Percentiles rank a stretch among this genome's conserved stretches.
Evolutionary conservation across 495 filamentous ascomycete species (phyloP).

Genomic region (Penicillium simplicissimum): DNA sequence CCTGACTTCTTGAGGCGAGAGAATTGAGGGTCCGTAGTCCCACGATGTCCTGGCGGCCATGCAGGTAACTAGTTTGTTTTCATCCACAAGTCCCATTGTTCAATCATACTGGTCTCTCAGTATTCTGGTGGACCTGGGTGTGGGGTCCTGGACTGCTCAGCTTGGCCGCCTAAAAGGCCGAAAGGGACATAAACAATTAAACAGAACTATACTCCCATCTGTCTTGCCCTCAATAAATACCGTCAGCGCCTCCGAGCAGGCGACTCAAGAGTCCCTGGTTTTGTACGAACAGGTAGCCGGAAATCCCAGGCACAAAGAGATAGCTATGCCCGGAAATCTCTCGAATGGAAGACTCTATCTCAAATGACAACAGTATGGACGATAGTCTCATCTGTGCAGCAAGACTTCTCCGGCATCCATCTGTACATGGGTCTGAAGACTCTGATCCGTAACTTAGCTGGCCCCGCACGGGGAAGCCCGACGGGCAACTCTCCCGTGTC

Average conservation of each 20-base stretch:
- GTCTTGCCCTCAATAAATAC: neutral
- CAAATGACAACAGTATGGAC: neutral
- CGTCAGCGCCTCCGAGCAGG: neutral
- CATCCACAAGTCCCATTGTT: neutral
- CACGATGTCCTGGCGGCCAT: neutral
- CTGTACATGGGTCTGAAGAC: too few species aligned
- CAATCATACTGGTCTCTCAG: constrained; percentile 1
- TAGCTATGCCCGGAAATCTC: neutral
- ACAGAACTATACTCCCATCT: neutral
- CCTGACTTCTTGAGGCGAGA: too few species aligned
- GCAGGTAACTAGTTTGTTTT: neutral
- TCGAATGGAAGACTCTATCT: neutral
- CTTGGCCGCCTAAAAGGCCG: neutral
- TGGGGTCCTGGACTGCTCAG: neutral
- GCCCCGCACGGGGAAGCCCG: too few species aligned
- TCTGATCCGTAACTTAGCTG: too few species aligned
- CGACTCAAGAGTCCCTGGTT: neutral
- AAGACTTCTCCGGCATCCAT: neutral
- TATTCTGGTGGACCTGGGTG: neutral
- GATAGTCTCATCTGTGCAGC: neutral
- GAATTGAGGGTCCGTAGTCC: too few species aligned
- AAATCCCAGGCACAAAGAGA: neutral
- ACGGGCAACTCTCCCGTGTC: too few species aligned
- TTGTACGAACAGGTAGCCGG: neutral
- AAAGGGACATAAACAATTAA: neutral